Evolutionary conservation across 2,329 filamentous ascomycete species (phyloP).

Genomic region (Venturia effusa): DNA sequence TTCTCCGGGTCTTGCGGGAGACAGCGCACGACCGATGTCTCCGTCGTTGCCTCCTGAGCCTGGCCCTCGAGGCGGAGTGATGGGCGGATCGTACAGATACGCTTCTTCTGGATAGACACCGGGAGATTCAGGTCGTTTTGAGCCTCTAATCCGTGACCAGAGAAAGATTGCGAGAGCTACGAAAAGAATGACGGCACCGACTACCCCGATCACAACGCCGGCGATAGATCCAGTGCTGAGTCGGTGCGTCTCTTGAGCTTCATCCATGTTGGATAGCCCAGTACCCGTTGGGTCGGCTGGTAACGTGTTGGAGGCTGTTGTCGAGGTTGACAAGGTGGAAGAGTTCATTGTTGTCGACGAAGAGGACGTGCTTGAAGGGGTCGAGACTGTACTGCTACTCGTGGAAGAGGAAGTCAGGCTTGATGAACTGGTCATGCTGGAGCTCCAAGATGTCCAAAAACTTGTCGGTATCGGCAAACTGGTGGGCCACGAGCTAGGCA

Average conservation of each 20-base stretch:
- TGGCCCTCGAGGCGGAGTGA: constrained; percentile 5
- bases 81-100: constrained; percentile 13
- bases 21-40: background rate
- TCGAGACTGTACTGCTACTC: background rate
- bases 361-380: constrained; percentile 1
- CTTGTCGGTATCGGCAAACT: background rate
- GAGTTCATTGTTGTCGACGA: background rate
- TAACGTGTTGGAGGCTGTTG: background rate
- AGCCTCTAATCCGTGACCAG: background rate
- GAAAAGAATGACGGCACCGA: constrained; percentile 4
- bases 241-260: background rate
- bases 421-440: background rate
- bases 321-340: background rate
- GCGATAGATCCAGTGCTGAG: constrained; percentile 1
- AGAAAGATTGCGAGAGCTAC: background rate
- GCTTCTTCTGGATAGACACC: constrained; percentile 12
- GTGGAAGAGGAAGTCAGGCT: background rate
- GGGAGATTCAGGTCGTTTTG: background rate
- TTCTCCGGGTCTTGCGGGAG: background rate
- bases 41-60: background rate
- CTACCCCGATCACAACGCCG: background rate
- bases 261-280: background rate
- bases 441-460: background rate
- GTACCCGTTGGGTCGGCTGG: background rate
- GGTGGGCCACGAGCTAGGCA: background rate